Conservation (phyloP, 2,329 filamentous ascomycete species). For the Phyllosticta citriasiana region DNA sequence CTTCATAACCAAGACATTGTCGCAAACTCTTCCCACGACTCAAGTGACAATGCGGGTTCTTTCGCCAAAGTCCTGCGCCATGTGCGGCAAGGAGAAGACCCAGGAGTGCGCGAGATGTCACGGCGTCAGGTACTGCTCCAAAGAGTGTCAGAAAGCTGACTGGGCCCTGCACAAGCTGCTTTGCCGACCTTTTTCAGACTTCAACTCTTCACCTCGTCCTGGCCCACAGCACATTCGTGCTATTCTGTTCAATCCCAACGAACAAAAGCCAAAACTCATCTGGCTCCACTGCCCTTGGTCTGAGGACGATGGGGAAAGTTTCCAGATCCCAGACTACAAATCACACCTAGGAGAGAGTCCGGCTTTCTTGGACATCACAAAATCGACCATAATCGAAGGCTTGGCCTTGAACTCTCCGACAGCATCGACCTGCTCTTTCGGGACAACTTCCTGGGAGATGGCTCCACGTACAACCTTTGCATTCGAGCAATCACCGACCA, state of each 20-base stretch:
- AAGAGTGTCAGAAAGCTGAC: conserved; percentile 9
- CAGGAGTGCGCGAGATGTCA: conserved; percentile 6
- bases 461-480: conserved; percentile 10
- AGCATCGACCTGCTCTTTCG: conserved; percentile 7
- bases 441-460: conserved; percentile 10
- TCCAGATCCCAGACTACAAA: background rate
- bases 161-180: conserved; percentile 9
- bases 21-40: too few relatives aligned
- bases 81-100: background rate
- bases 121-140: conserved; percentile 10
- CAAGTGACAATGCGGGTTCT: too few relatives aligned
- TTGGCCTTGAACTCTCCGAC: conserved; percentile 8
- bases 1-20: too few relatives aligned
- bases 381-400: background rate
- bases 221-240: conserved; percentile 1
- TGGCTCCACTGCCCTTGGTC: conserved; percentile 5
- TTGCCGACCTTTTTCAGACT: conserved; percentile 6
- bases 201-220: conserved; percentile 1
- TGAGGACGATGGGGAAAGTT: background rate
- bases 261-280: conserved; percentile 3
- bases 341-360: background rate
- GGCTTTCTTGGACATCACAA: background rate
- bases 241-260: conserved; percentile 4
- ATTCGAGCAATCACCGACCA: background rate
- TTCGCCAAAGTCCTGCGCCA: background rate